phyloP scores from a whole-genome alignment of 768 basidiomycete genomes.

The Kwoniella dejecticola region DNA sequence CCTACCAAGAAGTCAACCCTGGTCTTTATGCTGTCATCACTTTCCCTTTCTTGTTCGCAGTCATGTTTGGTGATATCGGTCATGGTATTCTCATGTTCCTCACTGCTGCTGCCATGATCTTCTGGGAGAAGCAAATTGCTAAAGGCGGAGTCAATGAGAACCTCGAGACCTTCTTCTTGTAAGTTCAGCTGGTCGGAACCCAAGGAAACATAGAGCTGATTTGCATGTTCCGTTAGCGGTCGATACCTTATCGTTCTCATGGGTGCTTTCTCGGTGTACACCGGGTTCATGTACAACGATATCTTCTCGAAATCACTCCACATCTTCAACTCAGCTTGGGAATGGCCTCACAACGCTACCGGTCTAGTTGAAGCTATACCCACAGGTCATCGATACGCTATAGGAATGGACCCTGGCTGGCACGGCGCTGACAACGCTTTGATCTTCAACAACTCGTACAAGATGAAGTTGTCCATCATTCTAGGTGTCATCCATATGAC shows the following conservation, averaged over 20 bases:
- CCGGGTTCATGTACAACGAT: constrained; percentile 98
- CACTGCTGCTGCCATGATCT: constrained; percentile 80
- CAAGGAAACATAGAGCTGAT: too few relatives aligned
- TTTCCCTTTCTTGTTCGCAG: constrained; percentile 97
- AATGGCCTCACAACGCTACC: constrained; percentile 65
- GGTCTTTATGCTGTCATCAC: constrained; percentile 80
- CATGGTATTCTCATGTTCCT: constrained; percentile 82
- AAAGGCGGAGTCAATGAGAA: constrained; percentile 82
- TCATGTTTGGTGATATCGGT: constrained; percentile 99
- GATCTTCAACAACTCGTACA: constrained; percentile 96
- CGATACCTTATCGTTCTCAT: constrained; percentile 98
- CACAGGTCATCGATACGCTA: constrained; percentile 78
- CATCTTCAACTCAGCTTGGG: constrained; percentile 86
- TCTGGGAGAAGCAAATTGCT: constrained; percentile 76
- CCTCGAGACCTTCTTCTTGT: constrained; percentile 87
- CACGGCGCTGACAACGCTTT: constrained; percentile 87
- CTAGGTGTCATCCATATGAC: constrained; percentile 99
- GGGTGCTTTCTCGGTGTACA: constrained; percentile 96
- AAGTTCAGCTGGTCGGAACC: constrained; percentile 56
- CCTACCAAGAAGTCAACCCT: constrained; percentile 95
- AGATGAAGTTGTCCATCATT: constrained; percentile 99
- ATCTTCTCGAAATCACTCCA: constrained; percentile 91
- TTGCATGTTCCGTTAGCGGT: constrained; percentile 62
- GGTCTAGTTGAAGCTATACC: constrained; percentile 61
- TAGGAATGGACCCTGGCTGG: constrained; percentile 94